Evolutionary conservation across 2,329 filamentous ascomycete species (phyloP).

Genomic region (Alternaria triticina): DNA sequence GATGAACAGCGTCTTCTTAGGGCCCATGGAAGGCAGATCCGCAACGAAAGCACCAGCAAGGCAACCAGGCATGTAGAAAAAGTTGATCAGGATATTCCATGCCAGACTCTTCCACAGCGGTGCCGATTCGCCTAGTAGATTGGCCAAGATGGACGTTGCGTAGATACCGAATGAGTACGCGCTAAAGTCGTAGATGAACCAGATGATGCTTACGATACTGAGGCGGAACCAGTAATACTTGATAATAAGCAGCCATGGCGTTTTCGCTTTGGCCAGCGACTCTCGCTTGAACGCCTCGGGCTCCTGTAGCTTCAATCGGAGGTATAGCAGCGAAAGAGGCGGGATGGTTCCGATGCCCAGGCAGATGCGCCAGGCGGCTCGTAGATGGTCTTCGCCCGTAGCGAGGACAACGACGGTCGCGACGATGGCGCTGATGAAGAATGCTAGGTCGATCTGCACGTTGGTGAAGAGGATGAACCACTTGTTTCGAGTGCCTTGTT

Average conservation of each 20-base stretch:
- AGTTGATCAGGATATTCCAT: constrained; percentile 86
- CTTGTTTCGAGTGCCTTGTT: constrained; percentile 78
- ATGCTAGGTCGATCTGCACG: constrained; percentile 84
- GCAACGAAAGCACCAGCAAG: constrained; percentile 76
- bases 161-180: constrained; percentile 87
- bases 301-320: constrained; percentile 61
- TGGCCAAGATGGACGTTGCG: constrained; percentile 73
- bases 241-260: constrained; percentile 53
- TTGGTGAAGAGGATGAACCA: constrained; percentile 88
- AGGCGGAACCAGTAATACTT: constrained; percentile 63
- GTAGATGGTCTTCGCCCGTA: constrained; percentile 65
- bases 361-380: constrained; percentile 81
- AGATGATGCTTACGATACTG: constrained; percentile 61
- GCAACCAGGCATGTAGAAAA: constrained; percentile 87
- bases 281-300: constrained; percentile 61
- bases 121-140: constrained; percentile 64
- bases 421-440: constrained; percentile 80
- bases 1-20: constrained; percentile 73
- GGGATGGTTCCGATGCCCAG: constrained; percentile 63
- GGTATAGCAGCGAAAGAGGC: constrained; percentile 63
- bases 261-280: constrained; percentile 55
- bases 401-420: constrained; percentile 68
- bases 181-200: constrained; percentile 72
- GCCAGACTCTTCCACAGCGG: constrained; percentile 80
- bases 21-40: constrained; percentile 72